Evolutionary conservation across 1,139 yeast species (phyloP).

Genomic region (Saccharomycopsis phalli): DNA sequence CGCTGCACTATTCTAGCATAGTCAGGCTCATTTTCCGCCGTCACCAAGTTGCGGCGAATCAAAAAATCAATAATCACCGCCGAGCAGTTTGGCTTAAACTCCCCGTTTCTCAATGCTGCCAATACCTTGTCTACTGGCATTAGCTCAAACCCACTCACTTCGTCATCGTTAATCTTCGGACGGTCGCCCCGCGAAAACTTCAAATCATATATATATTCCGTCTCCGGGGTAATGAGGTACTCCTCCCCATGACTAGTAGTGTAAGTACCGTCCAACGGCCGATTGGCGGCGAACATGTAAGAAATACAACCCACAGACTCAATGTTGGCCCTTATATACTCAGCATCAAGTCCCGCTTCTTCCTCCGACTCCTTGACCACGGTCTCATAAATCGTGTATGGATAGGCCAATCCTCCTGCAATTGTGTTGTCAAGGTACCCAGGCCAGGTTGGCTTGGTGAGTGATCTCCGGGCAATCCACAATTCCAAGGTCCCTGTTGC

Average conservation of each 20-base stretch:
- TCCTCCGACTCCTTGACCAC: conserved; percentile 79
- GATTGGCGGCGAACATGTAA: conserved; percentile 42
- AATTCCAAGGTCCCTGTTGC: conserved; percentile 39
- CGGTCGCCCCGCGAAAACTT: conserved; percentile 40
- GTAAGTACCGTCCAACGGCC: conserved; percentile 23
- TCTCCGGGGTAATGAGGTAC: conserved; percentile 77
- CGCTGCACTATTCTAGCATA: conserved; percentile 48
- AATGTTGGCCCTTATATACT: conserved; percentile 39
- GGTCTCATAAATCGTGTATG: conserved; percentile 68
- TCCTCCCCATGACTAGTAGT: conserved; percentile 28
- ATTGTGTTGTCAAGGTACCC: conserved; percentile 87
- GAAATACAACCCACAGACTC: conserved; percentile 58
- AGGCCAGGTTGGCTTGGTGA: conserved; percentile 77
- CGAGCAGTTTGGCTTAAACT: conserved; percentile 88
- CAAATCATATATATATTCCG: conserved; percentile 71
- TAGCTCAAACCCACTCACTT: conserved; percentile 65
- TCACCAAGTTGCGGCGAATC: conserved; percentile 67
- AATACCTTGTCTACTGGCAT: conserved; percentile 52
- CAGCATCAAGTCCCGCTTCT: conserved; percentile 71
- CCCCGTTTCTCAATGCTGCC: conserved; percentile 37
- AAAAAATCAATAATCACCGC: conserved; percentile 73
- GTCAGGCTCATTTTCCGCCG: conserved; percentile 53
- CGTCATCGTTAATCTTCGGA: conserved; percentile 79
- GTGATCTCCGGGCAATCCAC: conserved; percentile 83
- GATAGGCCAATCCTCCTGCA: conserved; percentile 91